A percentile compares a stretch with the other conserved stretches of the same genome.
Evolutionary conservation across 768 basidiomycete genomes (phyloP).

Genomic region (Boletus coccyginus): DNA sequence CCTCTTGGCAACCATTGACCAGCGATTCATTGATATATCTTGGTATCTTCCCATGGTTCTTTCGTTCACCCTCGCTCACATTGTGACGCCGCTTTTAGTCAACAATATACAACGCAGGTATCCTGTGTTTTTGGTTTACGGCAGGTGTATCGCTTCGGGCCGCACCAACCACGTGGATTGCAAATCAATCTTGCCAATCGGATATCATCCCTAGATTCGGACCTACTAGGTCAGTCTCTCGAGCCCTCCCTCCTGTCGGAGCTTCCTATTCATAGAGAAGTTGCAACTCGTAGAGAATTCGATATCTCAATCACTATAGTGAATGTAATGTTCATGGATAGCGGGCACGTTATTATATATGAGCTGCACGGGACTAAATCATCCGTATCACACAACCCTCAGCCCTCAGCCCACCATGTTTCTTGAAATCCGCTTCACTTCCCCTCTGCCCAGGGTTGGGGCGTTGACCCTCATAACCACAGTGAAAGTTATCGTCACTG

Average conservation of each 20-base stretch:
- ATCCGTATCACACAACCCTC: constrained; percentile 24
- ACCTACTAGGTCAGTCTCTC: constrained; percentile 5
- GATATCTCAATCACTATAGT: background rate
- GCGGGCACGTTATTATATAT: background rate
- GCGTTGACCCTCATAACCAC: constrained; percentile 1
- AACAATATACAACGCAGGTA: constrained; percentile 52
- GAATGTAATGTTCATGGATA: background rate
- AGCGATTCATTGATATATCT: constrained; percentile 40
- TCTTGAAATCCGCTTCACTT: constrained; percentile 7
- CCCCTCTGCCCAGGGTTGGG: constrained; percentile 33
- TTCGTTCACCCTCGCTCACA: constrained; percentile 42
- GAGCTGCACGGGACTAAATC: constrained; percentile 12
- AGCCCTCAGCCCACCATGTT: constrained; percentile 28
- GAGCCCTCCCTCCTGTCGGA: background rate
- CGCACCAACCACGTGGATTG: background rate
- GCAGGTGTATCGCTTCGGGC: constrained; percentile 4
- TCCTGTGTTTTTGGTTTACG: constrained; percentile 43
- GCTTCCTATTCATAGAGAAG: constrained; percentile 3
- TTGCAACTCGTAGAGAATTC: background rate
- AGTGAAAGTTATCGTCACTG: constrained; percentile 2
- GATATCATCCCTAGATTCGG: background rate
- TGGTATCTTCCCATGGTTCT: constrained; percentile 57
- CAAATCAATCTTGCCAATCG: background rate
- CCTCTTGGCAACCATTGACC: constrained; percentile 44
- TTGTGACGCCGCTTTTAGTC: constrained; percentile 43